These are phyloP conservation scores for Citrus trifoliata DNA, from an alignment of 345 rosid species.

Conservation along the genomic window DNA sequence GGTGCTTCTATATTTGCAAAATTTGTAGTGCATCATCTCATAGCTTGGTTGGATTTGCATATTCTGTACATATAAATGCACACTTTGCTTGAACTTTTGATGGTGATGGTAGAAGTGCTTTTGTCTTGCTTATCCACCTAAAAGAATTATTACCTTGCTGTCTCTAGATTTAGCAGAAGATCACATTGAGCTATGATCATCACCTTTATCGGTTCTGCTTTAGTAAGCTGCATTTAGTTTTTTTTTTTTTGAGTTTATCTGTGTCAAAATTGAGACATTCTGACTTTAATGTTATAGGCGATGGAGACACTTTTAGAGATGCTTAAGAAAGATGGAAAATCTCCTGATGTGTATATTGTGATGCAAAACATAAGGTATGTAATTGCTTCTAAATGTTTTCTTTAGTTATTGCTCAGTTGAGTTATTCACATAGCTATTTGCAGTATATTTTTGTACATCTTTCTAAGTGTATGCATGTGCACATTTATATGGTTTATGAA, in stretches of 20 bases:
- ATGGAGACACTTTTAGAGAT: conserved; percentile 69
- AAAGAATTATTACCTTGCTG: neutral
- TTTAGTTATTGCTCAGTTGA: neutral
- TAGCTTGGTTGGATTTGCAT: neutral
- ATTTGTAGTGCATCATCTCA: neutral
- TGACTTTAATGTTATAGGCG: conserved; percentile 41
- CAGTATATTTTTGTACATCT: neutral
- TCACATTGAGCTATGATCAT: neutral
- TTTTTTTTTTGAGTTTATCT: neutral
- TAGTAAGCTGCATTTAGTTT: neutral
- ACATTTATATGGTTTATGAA: neutral
- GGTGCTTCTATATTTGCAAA: neutral
- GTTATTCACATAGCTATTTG: neutral
- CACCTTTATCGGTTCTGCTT: neutral
- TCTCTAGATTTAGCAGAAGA: neutral
- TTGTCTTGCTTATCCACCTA: neutral
- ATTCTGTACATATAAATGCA: neutral
- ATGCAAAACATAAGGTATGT: conserved; percentile 70
- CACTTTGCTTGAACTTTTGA: neutral
- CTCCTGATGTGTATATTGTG: conserved; percentile 59
- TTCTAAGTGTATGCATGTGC: neutral
- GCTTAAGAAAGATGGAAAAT: conserved; percentile 67
- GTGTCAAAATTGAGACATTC: neutral
- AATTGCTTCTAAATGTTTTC: neutral
- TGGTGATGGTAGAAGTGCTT: neutral